A percentile compares a stretch with the other conserved stretches of the same genome.
Evolutionary conservation across 1,284 basidiomycete genomes (phyloP).

Genomic region (Malassezia caprae): DNA sequence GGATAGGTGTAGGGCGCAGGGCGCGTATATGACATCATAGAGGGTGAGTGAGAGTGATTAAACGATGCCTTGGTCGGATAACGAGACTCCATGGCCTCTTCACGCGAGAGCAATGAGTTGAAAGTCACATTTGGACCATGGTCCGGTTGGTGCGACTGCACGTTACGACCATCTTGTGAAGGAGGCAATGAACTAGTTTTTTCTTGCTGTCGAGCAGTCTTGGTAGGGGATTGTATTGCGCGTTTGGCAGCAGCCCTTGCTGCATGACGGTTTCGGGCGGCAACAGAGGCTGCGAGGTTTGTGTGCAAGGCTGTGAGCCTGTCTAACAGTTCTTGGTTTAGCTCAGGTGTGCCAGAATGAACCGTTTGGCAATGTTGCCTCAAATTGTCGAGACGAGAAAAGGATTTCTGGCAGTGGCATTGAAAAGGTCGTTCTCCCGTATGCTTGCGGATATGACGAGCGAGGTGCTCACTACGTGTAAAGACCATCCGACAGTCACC

Average conservation of each 20-base stretch:
- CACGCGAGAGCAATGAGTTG: neutral
- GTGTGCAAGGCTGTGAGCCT: slow-evolving; percentile 76
- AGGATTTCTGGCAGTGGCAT: slow-evolving; percentile 89
- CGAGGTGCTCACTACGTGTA: slow-evolving; percentile 83
- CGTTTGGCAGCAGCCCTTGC: neutral
- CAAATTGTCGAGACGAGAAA: slow-evolving; percentile 89
- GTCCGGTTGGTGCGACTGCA: neutral
- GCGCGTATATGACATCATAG: neutral
- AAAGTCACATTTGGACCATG: neutral
- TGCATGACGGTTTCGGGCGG: slow-evolving; percentile 17
- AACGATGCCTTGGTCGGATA: neutral
- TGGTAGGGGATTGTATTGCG: neutral
- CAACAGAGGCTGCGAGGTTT: slow-evolving; percentile 54
- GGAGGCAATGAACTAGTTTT: neutral
- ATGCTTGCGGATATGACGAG: slow-evolving; percentile 90
- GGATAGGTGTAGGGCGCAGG: neutral
- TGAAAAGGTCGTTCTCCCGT: slow-evolving; percentile 85
- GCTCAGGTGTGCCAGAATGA: slow-evolving; percentile 71
- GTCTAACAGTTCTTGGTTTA: slow-evolving; percentile 84
- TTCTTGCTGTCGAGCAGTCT: neutral
- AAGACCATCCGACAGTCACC: slow-evolving; percentile 95
- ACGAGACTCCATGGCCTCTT: neutral
- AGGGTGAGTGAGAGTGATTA: neutral
- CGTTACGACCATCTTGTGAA: neutral
- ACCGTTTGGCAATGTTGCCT: slow-evolving; percentile 92